Evolutionary conservation across 805 yeast genomes (phyloP), one percentile per base, ranked within the genome.

Genomic region (Metschnikowia colocasiae): DNA sequence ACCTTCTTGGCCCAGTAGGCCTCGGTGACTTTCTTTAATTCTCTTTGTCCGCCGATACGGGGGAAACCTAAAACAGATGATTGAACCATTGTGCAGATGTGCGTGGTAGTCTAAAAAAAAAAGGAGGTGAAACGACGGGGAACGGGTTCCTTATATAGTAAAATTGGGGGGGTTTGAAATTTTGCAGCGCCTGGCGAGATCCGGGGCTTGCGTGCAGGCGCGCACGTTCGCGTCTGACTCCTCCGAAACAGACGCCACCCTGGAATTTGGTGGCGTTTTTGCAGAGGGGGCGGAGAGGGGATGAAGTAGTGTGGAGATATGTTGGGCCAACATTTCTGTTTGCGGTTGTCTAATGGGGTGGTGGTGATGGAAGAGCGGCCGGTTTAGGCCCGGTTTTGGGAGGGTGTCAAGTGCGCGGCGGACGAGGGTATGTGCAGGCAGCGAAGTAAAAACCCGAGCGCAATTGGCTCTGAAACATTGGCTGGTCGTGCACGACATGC

Each of bases 31-130:
- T 94, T 94, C 80, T 94, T 94, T 75, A 94, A 85, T 80, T 94
- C 99, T 83, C 99, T 94, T 80, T 90, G 90, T 64, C 97, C 94
- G 68, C 99, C 99, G 68, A 92, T 94, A 81, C 99, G 94, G 78
- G 99, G 99, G 94, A 94, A 94, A 74, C 99, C 99, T 77, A 94
- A 83, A 64, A 94, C 95, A 68, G 97, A 83, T 57, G 98, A 92
- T 76, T 85, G 85, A 75, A 92, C 98, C 98, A 92, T 92, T 65
- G 51, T 78, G 20, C 26, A 26, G 12, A 22, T 22, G 27, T 35
- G 39, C 27, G 37, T 12, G 15, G 36, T 25, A 20, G 43, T 31
- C 20, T 40, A 16, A 22, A 40, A 22, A 40, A 40, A 29, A 34
- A 19, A 13, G 23, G 37, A 12, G 29, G 40, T 2, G 18, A 6